A percentile compares a stretch with the other conserved stretches of the same genome.
Evolutionary conservation across 192 early-diverging fungal genomes (phyloP).

Genomic region (Backusella australiensis): DNA sequence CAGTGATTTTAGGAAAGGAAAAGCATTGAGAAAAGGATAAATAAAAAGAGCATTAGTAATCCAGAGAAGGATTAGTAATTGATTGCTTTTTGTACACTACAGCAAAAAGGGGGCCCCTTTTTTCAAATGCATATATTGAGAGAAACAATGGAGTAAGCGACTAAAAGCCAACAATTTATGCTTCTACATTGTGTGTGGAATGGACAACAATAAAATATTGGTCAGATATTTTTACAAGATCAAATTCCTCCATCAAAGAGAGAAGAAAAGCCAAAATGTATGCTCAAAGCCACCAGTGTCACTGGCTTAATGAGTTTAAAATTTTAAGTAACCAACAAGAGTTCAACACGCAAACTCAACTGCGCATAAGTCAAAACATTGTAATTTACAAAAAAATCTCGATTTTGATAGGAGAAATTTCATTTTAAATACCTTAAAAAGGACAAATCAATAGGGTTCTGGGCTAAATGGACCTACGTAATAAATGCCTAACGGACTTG

Average conservation of each 20-base stretch:
- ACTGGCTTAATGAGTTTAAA: neutral
- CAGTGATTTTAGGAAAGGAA: neutral
- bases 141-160: neutral
- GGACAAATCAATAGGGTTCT: slow-evolving; percentile 1
- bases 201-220: neutral
- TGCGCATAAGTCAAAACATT: neutral
- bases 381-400: neutral
- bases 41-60: neutral
- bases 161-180: neutral
- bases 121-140: neutral
- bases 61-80: neutral
- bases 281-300: neutral
- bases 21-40: neutral
- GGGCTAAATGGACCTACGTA: neutral
- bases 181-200: neutral
- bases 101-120: neutral
- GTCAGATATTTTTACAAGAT: neutral
- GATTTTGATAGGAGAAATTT: neutral
- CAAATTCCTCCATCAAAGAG: neutral
- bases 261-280: neutral
- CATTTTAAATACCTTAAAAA: neutral
- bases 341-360: neutral
- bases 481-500: neutral
- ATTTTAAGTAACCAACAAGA: slow-evolving; percentile 1
- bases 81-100: neutral